Percentiles rank a stretch among this genome's conserved stretches.
Conservation (phyloP, 345 rosid genomes). For the Bruguiera gymnorhiza region DNA sequence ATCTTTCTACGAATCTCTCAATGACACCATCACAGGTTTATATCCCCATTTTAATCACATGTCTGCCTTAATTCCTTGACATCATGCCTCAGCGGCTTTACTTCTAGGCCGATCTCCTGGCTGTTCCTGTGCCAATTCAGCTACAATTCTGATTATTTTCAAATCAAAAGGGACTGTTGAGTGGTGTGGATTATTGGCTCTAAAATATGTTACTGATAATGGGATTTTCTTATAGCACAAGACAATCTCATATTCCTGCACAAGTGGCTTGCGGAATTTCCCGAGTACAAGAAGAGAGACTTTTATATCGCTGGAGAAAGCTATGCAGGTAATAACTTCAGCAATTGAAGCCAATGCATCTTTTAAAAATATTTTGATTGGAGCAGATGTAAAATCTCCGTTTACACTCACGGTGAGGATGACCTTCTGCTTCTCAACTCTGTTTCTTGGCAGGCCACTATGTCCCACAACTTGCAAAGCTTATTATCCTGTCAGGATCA, state of each 20-base stretch:
- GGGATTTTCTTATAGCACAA: neutral
- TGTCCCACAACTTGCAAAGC: conserved; percentile 1
- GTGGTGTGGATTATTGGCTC: neutral
- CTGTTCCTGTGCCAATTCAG: neutral
- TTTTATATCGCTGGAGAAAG: neutral
- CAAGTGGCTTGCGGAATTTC: neutral
- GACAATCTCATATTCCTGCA: neutral
- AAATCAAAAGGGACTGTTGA: neutral
- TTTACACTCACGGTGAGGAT: neutral
- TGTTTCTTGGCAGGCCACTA: neutral
- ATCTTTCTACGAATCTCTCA: neutral
- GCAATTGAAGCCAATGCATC: neutral
- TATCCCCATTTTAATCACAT: neutral
- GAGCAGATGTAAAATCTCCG: neutral
- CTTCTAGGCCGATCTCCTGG: neutral
- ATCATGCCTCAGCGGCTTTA: no score
- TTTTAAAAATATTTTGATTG: neutral
- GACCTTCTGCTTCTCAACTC: neutral
- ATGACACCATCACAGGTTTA: neutral
- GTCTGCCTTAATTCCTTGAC: neutral
- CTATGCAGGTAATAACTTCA: neutral
- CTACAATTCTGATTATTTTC: neutral
- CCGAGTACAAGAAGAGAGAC: neutral
- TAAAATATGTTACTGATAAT: neutral
- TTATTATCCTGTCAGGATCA: neutral